A percentile compares a stretch with the other conserved stretches of the same genome.
Conservation (phyloP, 2,329 filamentous ascomycete species). For the Trichoderma sp. region DNA sequence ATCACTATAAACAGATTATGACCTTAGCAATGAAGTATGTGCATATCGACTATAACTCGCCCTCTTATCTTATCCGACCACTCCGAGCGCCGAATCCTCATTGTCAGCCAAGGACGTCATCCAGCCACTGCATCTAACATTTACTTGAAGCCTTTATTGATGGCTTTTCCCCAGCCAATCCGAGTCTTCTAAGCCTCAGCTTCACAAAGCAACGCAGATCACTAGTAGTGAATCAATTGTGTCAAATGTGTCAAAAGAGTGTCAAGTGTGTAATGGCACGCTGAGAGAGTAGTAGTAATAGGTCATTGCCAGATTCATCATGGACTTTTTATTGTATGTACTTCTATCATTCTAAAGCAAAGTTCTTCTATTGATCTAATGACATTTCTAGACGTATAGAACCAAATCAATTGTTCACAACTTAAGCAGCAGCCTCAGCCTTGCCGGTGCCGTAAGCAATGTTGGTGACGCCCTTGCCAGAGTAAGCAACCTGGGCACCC, state of each 20-base stretch:
- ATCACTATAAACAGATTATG: background rate
- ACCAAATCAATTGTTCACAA: background rate
- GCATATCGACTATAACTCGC: background rate
- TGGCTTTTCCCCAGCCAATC: background rate
- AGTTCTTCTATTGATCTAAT: background rate
- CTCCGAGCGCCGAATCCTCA: background rate
- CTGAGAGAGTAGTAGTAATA: background rate
- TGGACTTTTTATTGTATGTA: background rate
- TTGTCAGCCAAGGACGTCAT: background rate
- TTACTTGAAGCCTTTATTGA: background rate
- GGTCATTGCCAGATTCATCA: background rate
- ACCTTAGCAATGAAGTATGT: background rate
- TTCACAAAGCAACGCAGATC: background rate
- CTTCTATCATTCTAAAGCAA: constrained; percentile 9
- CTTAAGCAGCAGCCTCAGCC: constrained; percentile 24
- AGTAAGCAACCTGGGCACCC: constrained; percentile 31
- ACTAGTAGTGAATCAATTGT: background rate
- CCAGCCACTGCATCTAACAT: background rate
- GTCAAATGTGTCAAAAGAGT: background rate
- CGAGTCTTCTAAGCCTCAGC: background rate
- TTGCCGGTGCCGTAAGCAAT: constrained; percentile 52
- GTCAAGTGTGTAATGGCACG: background rate
- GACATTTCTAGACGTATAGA: constrained; percentile 15
- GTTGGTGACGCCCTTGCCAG: constrained; percentile 47
- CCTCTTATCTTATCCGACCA: background rate